phyloP scores from a whole-genome alignment of 2,329 filamentous ascomycete species.

The Colletotrichum filicis region DNA sequence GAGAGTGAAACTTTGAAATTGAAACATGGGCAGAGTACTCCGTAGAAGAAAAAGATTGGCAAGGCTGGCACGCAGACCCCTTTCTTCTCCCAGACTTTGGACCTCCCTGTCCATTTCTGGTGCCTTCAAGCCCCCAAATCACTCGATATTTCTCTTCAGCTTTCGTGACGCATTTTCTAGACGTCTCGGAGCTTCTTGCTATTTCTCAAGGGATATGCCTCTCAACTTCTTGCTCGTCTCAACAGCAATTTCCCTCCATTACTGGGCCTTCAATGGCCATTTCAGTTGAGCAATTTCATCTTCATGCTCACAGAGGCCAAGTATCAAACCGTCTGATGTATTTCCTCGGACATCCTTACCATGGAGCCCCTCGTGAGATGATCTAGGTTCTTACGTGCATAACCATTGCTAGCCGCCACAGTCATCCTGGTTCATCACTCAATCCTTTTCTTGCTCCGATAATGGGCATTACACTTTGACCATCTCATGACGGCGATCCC shows the following conservation, averaged over 20 bases:
- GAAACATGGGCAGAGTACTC: no score
- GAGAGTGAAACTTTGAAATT: no score
- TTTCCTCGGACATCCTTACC: neutral
- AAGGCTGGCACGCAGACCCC: neutral
- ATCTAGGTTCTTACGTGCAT: neutral
- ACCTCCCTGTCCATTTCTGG: no score
- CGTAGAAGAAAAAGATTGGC: no score
- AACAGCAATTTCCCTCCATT: neutral
- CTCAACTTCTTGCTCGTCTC: no score
- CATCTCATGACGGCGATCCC: neutral
- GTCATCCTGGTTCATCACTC: neutral
- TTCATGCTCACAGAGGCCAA: neutral
- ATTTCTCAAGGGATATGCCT: neutral
- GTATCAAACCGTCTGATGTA: neutral
- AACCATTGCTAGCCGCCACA: conserved; percentile 2
- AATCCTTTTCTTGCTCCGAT: neutral
- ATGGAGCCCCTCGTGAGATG: neutral
- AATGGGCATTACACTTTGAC: neutral
- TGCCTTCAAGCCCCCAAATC: no score
- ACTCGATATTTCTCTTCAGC: no score
- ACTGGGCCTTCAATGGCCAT: neutral
- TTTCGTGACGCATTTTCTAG: no score
- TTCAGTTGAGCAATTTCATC: neutral
- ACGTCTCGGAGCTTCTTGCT: neutral
- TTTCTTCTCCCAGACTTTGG: no score